Base-by-base conservation (phyloP, 2,329 filamentous ascomycete species). In the Dactylellina drechsleri region DNA sequence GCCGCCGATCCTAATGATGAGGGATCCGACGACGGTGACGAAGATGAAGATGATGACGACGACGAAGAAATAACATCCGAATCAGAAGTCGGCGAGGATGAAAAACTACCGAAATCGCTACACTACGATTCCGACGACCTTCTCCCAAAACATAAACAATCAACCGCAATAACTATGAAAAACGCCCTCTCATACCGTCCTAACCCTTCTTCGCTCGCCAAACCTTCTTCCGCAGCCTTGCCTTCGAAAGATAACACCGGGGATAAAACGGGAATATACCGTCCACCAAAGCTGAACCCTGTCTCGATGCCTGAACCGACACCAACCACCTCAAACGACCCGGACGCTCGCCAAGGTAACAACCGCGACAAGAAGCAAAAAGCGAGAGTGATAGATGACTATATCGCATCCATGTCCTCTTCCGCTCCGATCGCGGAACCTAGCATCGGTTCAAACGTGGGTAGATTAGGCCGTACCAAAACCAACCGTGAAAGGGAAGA, bases 321-420 rank as follows among this genome's bases (percentile, higher is more conserved):
- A 80, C 81, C 88, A 88, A 0, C 86, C 85, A 20, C 23, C 23
- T 23, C 77, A 77, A 41, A 6, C 4, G 78, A 78, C 18, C 82
- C 83, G 16, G 86, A 89, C 88, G 88, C 77, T 82, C 89, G 59
- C 6, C 12, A 52, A 1, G 10, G 10, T 36, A 36, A 36, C 6
- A 43, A 8, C 16, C 45, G 12, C 12, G 41, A 50, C 13, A 41
- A 40, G 15, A 61, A 45, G 41, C 85, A 87, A 76, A 92, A 91
- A 80, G 97, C 93, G 0, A 89, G 89, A 54, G 92, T 93, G 0
- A 89, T 99, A 80, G 93, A 98, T 80, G 94, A 98, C 80, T 99
- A 96, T 80, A 88, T 99, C 77, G 88, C 91, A 16, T 95, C 99
- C 82, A 61, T 73, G 54, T 86, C 98, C 72, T 93, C 92, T 0